Evolutionary conservation across 345 rosid species (phyloP), one percentile per base, ranked within the genome.

Genomic region (Lenwebbia sp.): DNA sequence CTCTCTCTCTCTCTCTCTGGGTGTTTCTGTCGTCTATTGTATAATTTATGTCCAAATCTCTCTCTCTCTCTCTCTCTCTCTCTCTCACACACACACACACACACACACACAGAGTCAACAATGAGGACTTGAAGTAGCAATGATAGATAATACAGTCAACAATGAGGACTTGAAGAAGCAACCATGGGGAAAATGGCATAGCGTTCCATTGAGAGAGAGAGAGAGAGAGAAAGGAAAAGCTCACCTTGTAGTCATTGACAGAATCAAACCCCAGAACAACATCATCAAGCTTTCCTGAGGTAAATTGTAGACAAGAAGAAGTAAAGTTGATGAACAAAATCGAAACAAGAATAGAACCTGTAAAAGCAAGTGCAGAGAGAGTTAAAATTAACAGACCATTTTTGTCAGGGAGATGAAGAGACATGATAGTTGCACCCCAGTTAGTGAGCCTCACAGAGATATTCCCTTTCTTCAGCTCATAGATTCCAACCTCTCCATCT

Each of bases 381-480:
- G 44, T 51, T 25, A 15, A 86, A 15, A 86, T 7, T 1, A 4
- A 90, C 91, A n/a, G 75, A 97, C 99, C 99, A 83, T 94, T 28
- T 93, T 90, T 97, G 89, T 96, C 98, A 5, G 99, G 99, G 84
- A 96, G 90, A 85, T 89, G 54, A 40, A 97, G 85, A 58, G 98
- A 95, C 83, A 96, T 87, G 50, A 95, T 84, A 62, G 91, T 95
- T 84, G 99, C 99, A 60, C 99, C 98, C 94, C 96, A 96, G 83
- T 96, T 96, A 87, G 99, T 94, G 53, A 97, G 86, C 76, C 93
- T 94, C 75, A 94, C 70, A 26, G 93, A 88, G 58, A 95, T 21
- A 74, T 95, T 90, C 28, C 98, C 99, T 84, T 92, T 92, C 90
- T 93, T 93, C 60, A 96, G 94, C 90, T 94, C 96, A 86, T 92